These are phyloP conservation scores for Spathaspora arborariae DNA, from an alignment of 805 yeast genomes.

Conservation along the genomic window DNA sequence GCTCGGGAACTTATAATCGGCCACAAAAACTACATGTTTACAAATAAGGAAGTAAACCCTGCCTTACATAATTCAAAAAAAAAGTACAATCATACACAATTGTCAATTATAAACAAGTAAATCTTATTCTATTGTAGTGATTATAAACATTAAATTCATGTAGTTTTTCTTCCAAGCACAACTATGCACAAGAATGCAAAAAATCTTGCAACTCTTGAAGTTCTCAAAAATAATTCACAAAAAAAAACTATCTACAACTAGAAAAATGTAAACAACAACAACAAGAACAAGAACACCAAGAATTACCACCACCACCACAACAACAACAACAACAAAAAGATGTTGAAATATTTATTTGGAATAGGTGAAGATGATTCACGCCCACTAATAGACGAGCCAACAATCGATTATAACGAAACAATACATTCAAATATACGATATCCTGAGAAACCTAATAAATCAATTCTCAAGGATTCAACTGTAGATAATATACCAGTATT, in stretches of 20 bases:
- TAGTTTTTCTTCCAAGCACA: too few species aligned
- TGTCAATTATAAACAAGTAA: not conserved
- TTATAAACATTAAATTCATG: not conserved
- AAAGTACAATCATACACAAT: not conserved
- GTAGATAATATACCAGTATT: not conserved
- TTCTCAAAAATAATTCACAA: too few species aligned
- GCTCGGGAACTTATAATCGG: too few species aligned
- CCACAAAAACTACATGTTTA: too few species aligned
- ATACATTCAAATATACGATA: slow-evolving; percentile 8
- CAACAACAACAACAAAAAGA: too few species aligned
- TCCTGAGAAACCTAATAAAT: not conserved
- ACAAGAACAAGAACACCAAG: too few species aligned
- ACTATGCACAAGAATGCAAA: not conserved
- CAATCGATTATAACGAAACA: slow-evolving; percentile 31
- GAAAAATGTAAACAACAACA: not conserved
- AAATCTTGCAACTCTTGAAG: not conserved
- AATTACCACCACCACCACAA: too few species aligned
- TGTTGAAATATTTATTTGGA: slow-evolving; percentile 9
- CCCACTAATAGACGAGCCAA: slow-evolving; percentile 29
- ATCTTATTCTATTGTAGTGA: not conserved
- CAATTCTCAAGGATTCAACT: not conserved
- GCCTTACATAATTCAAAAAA: too few species aligned
- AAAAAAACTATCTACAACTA: not conserved
- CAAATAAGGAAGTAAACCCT: too few species aligned
- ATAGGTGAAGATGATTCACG: slow-evolving; percentile 10